Evolutionary conservation across 2,329 filamentous ascomycete species (phyloP), one percentile per base, ranked within the genome.

Genomic region (Xylariales sp.): DNA sequence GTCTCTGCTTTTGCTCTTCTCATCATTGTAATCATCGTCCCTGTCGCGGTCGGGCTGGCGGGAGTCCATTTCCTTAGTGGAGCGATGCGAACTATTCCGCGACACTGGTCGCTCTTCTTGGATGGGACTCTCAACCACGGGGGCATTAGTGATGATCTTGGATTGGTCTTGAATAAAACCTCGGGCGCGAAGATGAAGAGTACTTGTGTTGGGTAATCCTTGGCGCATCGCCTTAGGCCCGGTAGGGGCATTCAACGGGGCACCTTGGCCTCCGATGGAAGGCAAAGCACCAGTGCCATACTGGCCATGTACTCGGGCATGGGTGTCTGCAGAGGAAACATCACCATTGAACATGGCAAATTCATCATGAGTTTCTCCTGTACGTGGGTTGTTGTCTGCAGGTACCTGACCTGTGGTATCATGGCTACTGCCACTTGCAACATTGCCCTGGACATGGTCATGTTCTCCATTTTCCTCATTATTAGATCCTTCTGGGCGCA

Each of bases 151-250:
- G 47, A 41, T 55, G 49, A 41, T 51, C 24, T 59, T 53, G 38
- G 46, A 50, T 40, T 50, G 52, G 46, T 66, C 65, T 48, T 60
- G 62, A 25, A 74, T 63, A 46, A 59, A 68, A 27, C 70, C 72
- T 45, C 70, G 62, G 17, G 75, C 75, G 46, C 78, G 69, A 58
- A 82, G 58, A 51, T 85, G 77, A 47, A 81, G 76, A 37, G 86
- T 76, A 49, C 85, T 87, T 40, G 83, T 90, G 60, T 94, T 94
- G 36, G 87, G 85, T 10, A 89, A 70, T 20, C 89, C 88, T 62
- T 93, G 85, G 46, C 91, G 78, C 88, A 97, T 95, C 14, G 93
- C 93, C 63, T 93, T 90, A 33, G 93, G 93, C 8, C 90, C 93
- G 38, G 85, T 95, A 19, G 93, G 93, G 19, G 93, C 93, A 65